These are phyloP conservation scores for Wilcoxina mikolae DNA, from an alignment of 495 filamentous ascomycete species.

Conservation along the genomic window DNA sequence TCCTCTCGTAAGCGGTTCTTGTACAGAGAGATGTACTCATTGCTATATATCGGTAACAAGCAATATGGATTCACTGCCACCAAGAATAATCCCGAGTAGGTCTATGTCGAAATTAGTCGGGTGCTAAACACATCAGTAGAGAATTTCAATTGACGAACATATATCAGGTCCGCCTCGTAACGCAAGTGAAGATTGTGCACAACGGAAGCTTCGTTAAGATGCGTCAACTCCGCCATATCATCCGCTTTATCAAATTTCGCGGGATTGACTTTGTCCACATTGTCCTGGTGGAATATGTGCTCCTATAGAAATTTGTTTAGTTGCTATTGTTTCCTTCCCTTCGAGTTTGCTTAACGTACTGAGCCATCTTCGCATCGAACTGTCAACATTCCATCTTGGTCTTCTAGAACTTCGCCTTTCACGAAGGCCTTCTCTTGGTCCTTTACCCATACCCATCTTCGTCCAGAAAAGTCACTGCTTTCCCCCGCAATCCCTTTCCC, in stretches of 20 bases:
- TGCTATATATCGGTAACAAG: constrained; percentile 83
- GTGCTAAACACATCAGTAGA: constrained; percentile 1
- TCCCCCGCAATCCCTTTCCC: constrained; percentile 24
- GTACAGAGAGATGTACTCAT: constrained; percentile 95
- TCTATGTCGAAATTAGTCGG: constrained; percentile 33
- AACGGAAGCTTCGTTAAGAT: constrained; percentile 93
- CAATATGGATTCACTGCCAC: constrained; percentile 97
- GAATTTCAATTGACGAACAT: constrained; percentile 38
- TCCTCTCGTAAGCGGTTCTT: constrained; percentile 79
- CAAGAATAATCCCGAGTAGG: constrained; percentile 93
- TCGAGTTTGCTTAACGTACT: constrained; percentile 37
- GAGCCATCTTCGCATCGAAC: constrained; percentile 91
- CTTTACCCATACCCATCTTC: constrained; percentile 91
- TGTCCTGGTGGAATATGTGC: constrained; percentile 68
- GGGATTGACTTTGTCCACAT: constrained; percentile 95
- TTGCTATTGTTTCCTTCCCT: background rate
- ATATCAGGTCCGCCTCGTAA: constrained; percentile 91
- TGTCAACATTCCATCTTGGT: constrained; percentile 45
- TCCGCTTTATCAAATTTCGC: constrained; percentile 98
- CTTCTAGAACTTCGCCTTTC: constrained; percentile 76
- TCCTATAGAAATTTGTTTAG: constrained; percentile 41
- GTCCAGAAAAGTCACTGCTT: constrained; percentile 77
- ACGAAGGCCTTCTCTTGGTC: constrained; percentile 79
- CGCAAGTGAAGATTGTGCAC: constrained; percentile 90
- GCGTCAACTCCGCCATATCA: constrained; percentile 97